Evolutionary conservation across 495 filamentous ascomycete genomes (phyloP).

Genomic region (Schizothecium vesticola): DNA sequence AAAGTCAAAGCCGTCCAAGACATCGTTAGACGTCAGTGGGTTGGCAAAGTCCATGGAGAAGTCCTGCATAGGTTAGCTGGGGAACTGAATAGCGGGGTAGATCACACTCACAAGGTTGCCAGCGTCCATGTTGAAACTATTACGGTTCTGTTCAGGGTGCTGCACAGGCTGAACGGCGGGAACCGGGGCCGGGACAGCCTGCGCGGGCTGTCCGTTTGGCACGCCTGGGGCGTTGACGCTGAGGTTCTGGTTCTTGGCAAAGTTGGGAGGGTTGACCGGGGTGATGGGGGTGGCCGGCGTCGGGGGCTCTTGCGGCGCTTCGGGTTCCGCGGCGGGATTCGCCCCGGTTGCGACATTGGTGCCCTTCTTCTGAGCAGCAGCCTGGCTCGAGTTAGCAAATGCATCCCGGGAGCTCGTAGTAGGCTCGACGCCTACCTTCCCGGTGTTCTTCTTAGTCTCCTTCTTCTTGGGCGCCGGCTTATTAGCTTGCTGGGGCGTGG

Average conservation of each 20-base stretch:
- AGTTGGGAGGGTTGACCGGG: constrained; percentile 66
- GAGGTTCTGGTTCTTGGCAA: constrained; percentile 52
- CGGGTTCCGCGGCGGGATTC: constrained; percentile 70
- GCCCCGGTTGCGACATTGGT: constrained; percentile 56
- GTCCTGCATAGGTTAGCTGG: constrained; percentile 25
- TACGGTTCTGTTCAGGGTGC: constrained; percentile 38
- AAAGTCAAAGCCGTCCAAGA: constrained; percentile 93
- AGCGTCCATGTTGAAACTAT: constrained; percentile 31
- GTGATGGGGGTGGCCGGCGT: constrained; percentile 83
- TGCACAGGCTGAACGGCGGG: constrained; percentile 43
- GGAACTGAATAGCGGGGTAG: background rate
- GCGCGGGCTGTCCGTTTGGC: constrained; percentile 40
- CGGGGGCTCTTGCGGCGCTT: constrained; percentile 64
- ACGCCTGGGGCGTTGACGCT: constrained; percentile 37
- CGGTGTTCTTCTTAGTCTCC: constrained; percentile 58
- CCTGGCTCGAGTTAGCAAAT: constrained; percentile 39
- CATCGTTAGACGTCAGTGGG: constrained; percentile 56
- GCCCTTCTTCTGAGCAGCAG: constrained; percentile 65
- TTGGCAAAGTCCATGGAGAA: constrained; percentile 57
- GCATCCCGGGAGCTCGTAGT: constrained; percentile 31
- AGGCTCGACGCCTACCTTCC: constrained; percentile 62
- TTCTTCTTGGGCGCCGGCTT: constrained; percentile 88
- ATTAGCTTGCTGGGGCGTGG: constrained; percentile 72
- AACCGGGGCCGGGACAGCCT: constrained; percentile 37
- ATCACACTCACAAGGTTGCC: constrained; percentile 32